phyloP scores from a whole-genome alignment of 306 rosid species.

The Begonia loranthoides region DNA sequence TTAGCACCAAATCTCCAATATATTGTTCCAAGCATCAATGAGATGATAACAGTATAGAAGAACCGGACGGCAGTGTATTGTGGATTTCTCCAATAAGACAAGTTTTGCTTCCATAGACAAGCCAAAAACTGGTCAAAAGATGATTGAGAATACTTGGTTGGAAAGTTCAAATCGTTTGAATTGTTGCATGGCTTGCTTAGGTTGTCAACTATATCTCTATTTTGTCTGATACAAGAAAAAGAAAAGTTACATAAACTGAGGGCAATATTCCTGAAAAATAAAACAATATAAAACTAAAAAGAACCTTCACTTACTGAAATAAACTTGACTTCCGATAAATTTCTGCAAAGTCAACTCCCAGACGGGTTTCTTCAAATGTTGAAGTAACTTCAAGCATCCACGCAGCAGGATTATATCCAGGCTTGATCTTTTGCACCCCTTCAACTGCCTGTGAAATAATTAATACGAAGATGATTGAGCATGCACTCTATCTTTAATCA shows the following conservation, averaged over 20 bases:
- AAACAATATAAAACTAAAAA: constrained; percentile 6
- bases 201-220: constrained; percentile 57
- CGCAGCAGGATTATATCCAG: constrained; percentile 87
- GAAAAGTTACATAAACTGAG: constrained; percentile 14
- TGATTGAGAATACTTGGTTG: constrained; percentile 69
- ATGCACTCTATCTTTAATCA: constrained; percentile 5
- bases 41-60: constrained; percentile 83
- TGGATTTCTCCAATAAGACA: constrained; percentile 94
- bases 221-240: constrained; percentile 34
- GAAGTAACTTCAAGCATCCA: constrained; percentile 97
- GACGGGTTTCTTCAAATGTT: constrained; percentile 63
- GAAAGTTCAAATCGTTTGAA: constrained; percentile 67
- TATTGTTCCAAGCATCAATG: constrained; percentile 87
- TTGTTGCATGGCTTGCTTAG: constrained; percentile 57
- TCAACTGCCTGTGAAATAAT: constrained; percentile 52
- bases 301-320: constrained; percentile 51
- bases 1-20: constrained; percentile 92
- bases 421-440: constrained; percentile 62
- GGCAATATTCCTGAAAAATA: constrained; percentile 1
- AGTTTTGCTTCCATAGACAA: constrained; percentile 95
- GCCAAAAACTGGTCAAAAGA: constrained; percentile 73
- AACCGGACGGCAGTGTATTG: constrained; percentile 95
- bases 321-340: constrained; percentile 65
- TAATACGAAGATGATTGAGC: constrained; percentile 12
- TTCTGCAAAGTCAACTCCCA: constrained; percentile 85